These are phyloP conservation scores for Wallacemonas collosoma DNA, from an alignment of 208 protist species.

Conservation along the genomic window DNA sequence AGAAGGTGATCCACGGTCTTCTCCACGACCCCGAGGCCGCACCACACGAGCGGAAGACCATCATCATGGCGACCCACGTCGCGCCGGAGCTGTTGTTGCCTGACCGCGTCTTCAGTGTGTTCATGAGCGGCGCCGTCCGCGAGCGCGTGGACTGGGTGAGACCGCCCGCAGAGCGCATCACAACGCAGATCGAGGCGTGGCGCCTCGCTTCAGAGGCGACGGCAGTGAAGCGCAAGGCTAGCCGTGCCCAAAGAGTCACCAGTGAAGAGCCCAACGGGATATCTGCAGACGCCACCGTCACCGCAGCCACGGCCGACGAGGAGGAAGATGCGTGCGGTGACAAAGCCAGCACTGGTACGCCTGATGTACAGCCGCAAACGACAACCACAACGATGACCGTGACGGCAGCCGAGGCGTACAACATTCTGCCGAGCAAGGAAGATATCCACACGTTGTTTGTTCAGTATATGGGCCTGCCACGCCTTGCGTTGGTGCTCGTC, in stretches of 20 bases:
- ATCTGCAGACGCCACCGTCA: too few relatives aligned
- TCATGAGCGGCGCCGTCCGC: conserved; percentile 40
- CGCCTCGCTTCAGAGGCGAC: conserved; percentile 27
- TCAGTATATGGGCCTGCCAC: conserved; percentile 39
- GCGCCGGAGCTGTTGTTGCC: conserved; percentile 37
- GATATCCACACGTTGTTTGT: conserved; percentile 53
- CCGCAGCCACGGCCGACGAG: background rate
- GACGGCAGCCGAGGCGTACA: conserved; percentile 1
- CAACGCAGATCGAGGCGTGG: conserved; percentile 31
- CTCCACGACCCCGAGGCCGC: conserved; percentile 29
- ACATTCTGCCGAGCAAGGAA: conserved; percentile 33
- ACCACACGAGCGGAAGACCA: conserved; percentile 34
- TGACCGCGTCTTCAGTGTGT: conserved; percentile 49
- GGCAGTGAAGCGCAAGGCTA: conserved; percentile 29
- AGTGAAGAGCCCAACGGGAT: background rate
- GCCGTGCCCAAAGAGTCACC: conserved; percentile 11
- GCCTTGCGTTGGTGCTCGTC: conserved; percentile 34
- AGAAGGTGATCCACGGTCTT: conserved; percentile 67
- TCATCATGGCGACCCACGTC: conserved; percentile 55
- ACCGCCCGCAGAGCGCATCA: conserved; percentile 34
- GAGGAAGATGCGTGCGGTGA: background rate
- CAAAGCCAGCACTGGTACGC: too few relatives aligned
- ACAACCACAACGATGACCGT: background rate
- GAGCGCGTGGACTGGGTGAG: conserved; percentile 30
- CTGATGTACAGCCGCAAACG: background rate